Base-by-base conservation (phyloP, 352 stramenopile genomes). In the Pythium oligandrum region DNA sequence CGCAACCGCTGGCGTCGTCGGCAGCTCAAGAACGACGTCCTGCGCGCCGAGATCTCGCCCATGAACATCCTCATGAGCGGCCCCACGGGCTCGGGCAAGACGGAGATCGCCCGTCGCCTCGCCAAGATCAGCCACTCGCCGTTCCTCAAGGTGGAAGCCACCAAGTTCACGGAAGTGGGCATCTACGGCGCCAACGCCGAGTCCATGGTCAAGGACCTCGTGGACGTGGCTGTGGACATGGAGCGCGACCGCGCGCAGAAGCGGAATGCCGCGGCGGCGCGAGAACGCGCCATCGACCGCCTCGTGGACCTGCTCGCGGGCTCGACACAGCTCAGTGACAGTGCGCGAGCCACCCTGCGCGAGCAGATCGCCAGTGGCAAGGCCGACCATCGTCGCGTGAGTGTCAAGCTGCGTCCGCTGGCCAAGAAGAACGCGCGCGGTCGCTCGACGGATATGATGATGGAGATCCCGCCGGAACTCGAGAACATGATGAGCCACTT, bases 41-140 rank as follows among this genome's bases (percentile, higher is more conserved):
- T 96, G 51, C 71, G 72, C 9, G 67, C 72, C n/a, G 88, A 97
- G 63, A 90, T 98, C 42, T 98, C 96, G 31, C 97, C 97, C 43
- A 98, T 98, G 73, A 99, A 99, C 73, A 98, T 99, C 48, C 80
- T 99, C 40, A 98, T 99, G 95, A 98, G 98, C 59, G 97, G 97
- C 1, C 96, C 97, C 30, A 99, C 97, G 30, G 97, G 97, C 37
- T 98, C 93, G 31, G 96, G 97, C 53, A 98, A 98, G 81, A 99
- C 96, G 5, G 97, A 99, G 82, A 98, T 99, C 49, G 96, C 96
- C 40, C 72, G 96, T 12, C 84, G 96, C n/a, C 89, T 99, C 58
- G 96, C 97, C 43, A 98, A 98, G 71, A 86, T 99, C 59, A 95
- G 85, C n/a, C 74, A 98, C 66, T 97, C 96, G 50, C 96, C 96